Base-by-base conservation (phyloP, 495 filamentous ascomycete species). In the Cenococcum geophilum region DNA sequence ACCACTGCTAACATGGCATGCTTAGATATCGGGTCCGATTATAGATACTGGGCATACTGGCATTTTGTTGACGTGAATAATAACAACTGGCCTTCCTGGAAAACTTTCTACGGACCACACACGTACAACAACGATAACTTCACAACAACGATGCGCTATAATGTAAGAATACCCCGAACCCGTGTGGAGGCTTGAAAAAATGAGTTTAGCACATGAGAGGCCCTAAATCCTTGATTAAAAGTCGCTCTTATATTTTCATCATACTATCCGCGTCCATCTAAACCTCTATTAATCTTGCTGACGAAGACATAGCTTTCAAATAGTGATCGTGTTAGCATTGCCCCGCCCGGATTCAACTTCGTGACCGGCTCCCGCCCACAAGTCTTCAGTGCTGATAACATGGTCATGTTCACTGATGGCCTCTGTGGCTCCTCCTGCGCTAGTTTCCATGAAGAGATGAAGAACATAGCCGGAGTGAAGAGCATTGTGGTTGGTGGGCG, bases 301-400 rank as follows among this genome's bases (percentile, higher is more conserved):
- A 66, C 59, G 2, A 4, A 21, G 4, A 18, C 5, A 21, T 21
- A 51, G 36, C 66, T 63, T 22, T 27, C 51, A n/a, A 66, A 71
- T 58, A 52, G 66, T 63, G 40, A 60, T 20, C 51, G 36, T n/a
- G 20, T 57, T 5, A 37, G 25, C 32, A 55, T 69, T 42, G 59
- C 66, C 54, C 66, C 70, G 1, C 12, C 35, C 1, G 65, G 54
- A 25, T 71, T 74, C 35, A 66, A 35, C 62, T 37, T 40, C 23
- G 25, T 59, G 21, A 55, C 56, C 23, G 20, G 23, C 25, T 54
- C 59, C 16, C n/a, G 36, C 40, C 54, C 48, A 10, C 48, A 32
- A 6, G 49, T 60, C 11, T 68, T 68, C 55, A 35, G 49, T 10
- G 23, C 61, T 20, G 16, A 27, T 4, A 68, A 68, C 61, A 55